These are phyloP conservation scores for Mycena metata DNA, from an alignment of 768 basidiomycete species.

Conservation along the genomic window DNA sequence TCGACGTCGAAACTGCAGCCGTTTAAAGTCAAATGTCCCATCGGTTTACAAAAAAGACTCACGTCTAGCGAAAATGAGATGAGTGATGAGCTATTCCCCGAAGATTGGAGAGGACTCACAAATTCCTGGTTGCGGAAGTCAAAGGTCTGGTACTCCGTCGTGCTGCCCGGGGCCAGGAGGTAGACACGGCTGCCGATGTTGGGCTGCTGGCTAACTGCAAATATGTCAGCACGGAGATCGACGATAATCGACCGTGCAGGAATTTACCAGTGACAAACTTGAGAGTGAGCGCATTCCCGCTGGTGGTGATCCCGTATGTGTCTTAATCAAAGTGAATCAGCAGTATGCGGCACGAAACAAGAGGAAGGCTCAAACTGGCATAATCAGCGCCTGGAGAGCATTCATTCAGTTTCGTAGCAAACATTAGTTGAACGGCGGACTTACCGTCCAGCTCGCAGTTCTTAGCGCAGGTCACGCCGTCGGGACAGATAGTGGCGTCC, in stretches of 20 bases:
- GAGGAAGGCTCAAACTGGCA: too few species aligned
- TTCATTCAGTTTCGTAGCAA: neutral
- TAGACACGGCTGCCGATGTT: conserved; percentile 59
- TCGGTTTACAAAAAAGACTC: neutral
- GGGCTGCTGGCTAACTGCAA: too few species aligned
- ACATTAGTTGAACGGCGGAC: too few species aligned
- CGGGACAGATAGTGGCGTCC: too few species aligned
- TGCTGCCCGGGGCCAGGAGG: too few species aligned
- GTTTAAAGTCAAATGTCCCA: neutral
- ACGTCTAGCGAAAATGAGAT: too few species aligned
- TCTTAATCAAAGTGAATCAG: too few species aligned
- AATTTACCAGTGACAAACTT: conserved; percentile 55
- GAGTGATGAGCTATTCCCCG: neutral
- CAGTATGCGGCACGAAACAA: conserved; percentile 47
- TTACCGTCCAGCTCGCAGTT: conserved; percentile 56
- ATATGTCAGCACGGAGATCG: neutral
- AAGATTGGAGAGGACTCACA: conserved; percentile 13
- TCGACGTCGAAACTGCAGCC: conserved; percentile 66
- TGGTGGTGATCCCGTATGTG: conserved; percentile 65
- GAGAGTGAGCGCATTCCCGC: conserved; percentile 59
- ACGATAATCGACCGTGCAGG: neutral
- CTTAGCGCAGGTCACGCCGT: conserved; percentile 59
- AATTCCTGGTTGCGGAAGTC: too few species aligned
- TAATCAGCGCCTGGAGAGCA: conserved; percentile 6
- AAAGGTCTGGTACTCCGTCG: too few species aligned